Evolutionary conservation across 2,329 filamentous ascomycete genomes (phyloP), one percentile per base, ranked within the genome.

Genomic region (Pestalotiopsis sp.): DNA sequence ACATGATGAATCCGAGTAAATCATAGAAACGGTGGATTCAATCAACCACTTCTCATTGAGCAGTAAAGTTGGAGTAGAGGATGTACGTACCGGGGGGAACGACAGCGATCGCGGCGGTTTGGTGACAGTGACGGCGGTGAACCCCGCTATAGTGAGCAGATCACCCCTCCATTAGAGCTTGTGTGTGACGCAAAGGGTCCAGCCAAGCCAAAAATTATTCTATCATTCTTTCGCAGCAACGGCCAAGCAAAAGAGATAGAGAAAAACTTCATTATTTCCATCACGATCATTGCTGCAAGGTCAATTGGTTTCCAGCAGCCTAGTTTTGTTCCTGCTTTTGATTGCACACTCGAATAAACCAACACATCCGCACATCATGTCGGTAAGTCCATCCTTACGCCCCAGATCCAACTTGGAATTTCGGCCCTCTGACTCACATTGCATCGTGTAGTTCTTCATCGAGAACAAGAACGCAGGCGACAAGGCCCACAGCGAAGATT

Each of bases 381-480:
- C 66, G 65, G 66, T 67, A 45, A 57, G 66, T 62, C 20, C n/a
- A 17, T 27, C 23, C 57, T 36, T 17, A 56, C 41, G 17, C 27
- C 17, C 38, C 12, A n/a, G 49, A n/a, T 17, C 62, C 9, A 27
- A 12, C 23, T n/a, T 64, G 45, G 63, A 39, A 60, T 41, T 13
- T 31, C 56, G 39, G 61, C 65, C 66, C 66, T 71, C 73, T 73
- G 68, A 75, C 74, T 67, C 72, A 66, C 64, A 31, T 36, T 12
- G 67, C 68, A 31, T 36, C 17, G 67, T 68, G 62, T 66, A 38
- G 13, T 94, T 93, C 86, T 93, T 89, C 83, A 92, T 93, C 75
- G 87, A 92, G 77, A 95, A 95, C 80, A 90, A 91, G 75, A 89
- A 92, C 80, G 90, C 95, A 74, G 93, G 93, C 75, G 92, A 95